phyloP scores from a whole-genome alignment of 306 rosid species.

The Castanea crenata region DNA sequence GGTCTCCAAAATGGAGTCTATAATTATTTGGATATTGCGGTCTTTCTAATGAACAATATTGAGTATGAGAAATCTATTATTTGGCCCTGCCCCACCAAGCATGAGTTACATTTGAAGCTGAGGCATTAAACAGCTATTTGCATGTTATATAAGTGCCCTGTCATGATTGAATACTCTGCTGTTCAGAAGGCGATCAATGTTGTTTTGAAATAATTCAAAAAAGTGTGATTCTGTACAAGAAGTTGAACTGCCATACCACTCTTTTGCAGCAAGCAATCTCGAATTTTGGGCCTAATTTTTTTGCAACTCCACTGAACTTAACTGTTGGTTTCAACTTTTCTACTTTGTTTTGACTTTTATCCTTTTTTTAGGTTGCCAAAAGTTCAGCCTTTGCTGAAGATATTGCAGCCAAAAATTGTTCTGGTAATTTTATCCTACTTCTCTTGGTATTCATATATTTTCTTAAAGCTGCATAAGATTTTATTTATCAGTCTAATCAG shows the following conservation, averaged over 20 bases:
- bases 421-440: constrained; percentile 46
- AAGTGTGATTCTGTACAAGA: not conserved
- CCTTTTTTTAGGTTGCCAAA: constrained; percentile 48
- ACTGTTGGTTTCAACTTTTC: constrained; percentile 10
- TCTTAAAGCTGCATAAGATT: constrained; percentile 1
- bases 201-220: not conserved
- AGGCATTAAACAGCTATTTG: not conserved
- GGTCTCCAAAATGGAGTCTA: not conserved
- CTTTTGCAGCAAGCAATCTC: not conserved
- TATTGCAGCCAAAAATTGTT: constrained; percentile 59
- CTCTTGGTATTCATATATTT: not conserved
- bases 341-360: constrained; percentile 12
- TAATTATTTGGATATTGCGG: not conserved
- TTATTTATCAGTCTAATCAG: not conserved
- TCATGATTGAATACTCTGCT: not conserved
- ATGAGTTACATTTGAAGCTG: not conserved
- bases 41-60: not conserved
- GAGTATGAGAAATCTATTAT: not conserved
- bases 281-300: not conserved
- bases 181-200: not conserved
- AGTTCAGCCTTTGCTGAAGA: constrained; percentile 52
- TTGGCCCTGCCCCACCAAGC: not conserved
- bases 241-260: not conserved
- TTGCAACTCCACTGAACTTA: not conserved
- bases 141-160: not conserved